A percentile compares a stretch with the other conserved stretches of the same genome.
Conservation (phyloP, 305 asterid species). For the Petunia hybrid region DNA sequence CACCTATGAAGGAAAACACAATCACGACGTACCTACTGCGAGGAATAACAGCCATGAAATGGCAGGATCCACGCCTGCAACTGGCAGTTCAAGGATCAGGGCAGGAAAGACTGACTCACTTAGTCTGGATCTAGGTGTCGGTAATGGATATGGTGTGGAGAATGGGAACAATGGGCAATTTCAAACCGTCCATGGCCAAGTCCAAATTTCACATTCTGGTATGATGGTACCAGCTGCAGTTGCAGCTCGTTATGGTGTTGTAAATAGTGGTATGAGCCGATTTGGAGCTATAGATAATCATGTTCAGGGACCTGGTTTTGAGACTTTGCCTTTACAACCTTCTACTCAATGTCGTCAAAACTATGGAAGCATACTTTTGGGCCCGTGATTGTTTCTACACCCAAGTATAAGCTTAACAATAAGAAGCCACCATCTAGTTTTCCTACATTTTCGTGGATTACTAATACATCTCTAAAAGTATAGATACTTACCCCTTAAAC, state of each 20-base stretch:
- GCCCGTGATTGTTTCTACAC: conserved; percentile 58
- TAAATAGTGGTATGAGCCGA: conserved; percentile 65
- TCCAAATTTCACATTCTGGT: conserved; percentile 42
- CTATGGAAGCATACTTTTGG: conserved; percentile 80
- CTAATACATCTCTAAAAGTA: conserved; percentile 25
- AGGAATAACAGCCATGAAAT: conserved; percentile 74
- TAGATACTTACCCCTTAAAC: conserved; percentile 14
- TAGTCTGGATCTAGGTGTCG: conserved; percentile 90
- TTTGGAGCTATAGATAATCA: conserved; percentile 64
- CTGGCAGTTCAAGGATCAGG: conserved; percentile 49
- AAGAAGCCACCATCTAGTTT: conserved; percentile 37
- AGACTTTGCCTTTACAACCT: conserved; percentile 67
- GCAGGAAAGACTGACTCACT: conserved; percentile 59
- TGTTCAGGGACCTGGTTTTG: conserved; percentile 60
- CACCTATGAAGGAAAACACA: conserved; percentile 95
- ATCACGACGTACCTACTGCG: conserved; percentile 89
- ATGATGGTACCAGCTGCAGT: conserved; percentile 52
- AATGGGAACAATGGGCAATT: conserved; percentile 47
- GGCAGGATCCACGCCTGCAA: conserved; percentile 48
- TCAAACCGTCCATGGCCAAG: conserved; percentile 46
- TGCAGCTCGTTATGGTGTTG: conserved; percentile 60
- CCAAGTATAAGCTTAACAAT: conserved; percentile 35
- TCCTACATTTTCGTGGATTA: conserved; percentile 36
- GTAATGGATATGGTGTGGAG: conserved; percentile 55
- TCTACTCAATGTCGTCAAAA: conserved; percentile 72